These are phyloP conservation scores for Aspergillus sp. DNA, from an alignment of 2,329 filamentous ascomycete species.

Conservation along the genomic window DNA sequence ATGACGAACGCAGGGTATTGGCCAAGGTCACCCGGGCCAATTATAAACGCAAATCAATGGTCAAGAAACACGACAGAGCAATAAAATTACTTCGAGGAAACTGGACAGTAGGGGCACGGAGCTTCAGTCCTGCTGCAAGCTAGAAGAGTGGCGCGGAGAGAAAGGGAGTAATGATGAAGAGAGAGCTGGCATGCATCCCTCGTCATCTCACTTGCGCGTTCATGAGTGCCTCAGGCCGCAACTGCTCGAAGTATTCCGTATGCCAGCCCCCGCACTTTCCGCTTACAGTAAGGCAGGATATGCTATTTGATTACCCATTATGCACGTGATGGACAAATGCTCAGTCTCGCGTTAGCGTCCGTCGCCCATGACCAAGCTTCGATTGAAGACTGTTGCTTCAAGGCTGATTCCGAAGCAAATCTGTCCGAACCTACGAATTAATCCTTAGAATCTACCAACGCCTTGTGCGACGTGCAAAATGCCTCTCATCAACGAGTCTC, in stretches of 20 bases:
- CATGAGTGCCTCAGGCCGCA: background rate
- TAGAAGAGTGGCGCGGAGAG: background rate
- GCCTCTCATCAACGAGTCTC: conserved; percentile 70
- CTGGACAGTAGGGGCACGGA: background rate
- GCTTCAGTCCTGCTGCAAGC: background rate
- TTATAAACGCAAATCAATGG: background rate
- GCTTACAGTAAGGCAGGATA: background rate
- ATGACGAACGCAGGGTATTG: background rate
- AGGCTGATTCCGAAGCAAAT: background rate
- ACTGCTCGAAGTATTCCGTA: background rate
- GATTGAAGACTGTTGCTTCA: background rate
- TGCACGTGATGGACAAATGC: background rate
- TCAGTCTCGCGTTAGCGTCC: too few relatives aligned
- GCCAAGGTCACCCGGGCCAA: background rate
- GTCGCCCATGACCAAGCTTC: background rate
- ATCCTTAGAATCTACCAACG: background rate
- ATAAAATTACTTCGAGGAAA: background rate
- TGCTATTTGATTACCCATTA: background rate
- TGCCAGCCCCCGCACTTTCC: background rate
- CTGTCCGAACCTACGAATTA: background rate
- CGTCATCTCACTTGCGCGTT: conserved; percentile 3
- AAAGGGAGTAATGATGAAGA: background rate
- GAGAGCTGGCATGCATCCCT: background rate
- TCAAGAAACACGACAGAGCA: background rate
- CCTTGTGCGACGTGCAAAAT: conserved; percentile 48